phyloP scores from a whole-genome alignment of 2,329 filamentous ascomycete genomes.

The Emydomyces testavorans region DNA sequence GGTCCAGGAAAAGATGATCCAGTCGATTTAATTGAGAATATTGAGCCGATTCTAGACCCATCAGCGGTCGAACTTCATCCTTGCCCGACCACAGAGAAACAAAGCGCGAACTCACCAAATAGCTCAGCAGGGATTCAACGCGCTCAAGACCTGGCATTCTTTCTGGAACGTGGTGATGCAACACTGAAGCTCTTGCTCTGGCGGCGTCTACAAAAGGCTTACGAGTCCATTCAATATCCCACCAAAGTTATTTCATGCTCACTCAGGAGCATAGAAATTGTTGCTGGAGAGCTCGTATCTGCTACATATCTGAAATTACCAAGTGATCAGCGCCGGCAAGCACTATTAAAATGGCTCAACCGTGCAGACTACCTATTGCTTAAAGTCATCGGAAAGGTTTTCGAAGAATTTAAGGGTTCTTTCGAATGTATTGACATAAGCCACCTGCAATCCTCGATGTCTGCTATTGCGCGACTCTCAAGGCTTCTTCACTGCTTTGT shows the following conservation, averaged over 20 bases:
- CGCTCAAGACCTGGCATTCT: constrained; percentile 67
- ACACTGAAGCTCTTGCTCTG: constrained; percentile 79
- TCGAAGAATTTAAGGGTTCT: constrained; percentile 51
- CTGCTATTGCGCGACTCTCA: constrained; percentile 58
- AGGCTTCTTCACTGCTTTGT: constrained; percentile 68
- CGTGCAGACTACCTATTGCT: constrained; percentile 66
- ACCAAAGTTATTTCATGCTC: constrained; percentile 84
- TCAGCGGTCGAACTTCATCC: constrained; percentile 25
- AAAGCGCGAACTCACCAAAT: background rate
- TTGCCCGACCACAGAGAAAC: background rate
- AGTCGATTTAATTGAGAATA: constrained; percentile 71
- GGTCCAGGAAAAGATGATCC: constrained; percentile 71
- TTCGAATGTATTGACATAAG: constrained; percentile 77
- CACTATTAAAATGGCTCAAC: constrained; percentile 65
- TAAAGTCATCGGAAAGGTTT: constrained; percentile 55
- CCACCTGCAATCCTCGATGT: constrained; percentile 62
- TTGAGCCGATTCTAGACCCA: constrained; percentile 84
- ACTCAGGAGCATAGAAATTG: constrained; percentile 72
- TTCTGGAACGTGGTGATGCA: constrained; percentile 68
- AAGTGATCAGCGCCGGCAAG: constrained; percentile 53
- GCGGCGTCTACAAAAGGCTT: constrained; percentile 82
- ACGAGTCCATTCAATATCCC: constrained; percentile 68
- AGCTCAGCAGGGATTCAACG: background rate
- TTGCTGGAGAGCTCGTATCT: constrained; percentile 58
- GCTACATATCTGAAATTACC: constrained; percentile 45